These are phyloP conservation scores for Talaromyces pinophilus DNA, from an alignment of 2,329 filamentous ascomycete species.

Conservation along the genomic window DNA sequence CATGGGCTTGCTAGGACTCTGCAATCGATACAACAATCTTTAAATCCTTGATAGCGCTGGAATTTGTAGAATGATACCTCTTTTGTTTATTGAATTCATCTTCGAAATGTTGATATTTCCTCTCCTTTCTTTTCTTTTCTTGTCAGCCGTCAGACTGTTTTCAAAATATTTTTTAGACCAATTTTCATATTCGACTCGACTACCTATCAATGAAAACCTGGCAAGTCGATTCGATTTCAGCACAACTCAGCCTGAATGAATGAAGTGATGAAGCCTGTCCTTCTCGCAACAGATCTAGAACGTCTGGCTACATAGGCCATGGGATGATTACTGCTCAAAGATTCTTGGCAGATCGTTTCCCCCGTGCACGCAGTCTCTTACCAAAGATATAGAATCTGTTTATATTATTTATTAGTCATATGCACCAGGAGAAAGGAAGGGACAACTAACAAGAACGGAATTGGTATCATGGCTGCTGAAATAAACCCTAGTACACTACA, in stretches of 20 bases:
- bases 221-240: too few species aligned
- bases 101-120: not conserved
- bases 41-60: not conserved
- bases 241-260: not conserved
- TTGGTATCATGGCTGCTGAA: slow-evolving; percentile 12
- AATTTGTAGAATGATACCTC: not conserved
- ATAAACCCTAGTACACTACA: slow-evolving; percentile 10
- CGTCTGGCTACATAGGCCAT: not conserved
- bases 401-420: not conserved
- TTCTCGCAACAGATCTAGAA: not conserved
- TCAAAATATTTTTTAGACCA: too few species aligned
- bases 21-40: not conserved
- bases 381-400: slow-evolving; percentile 12
- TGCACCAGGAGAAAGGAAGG: not conserved
- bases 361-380: not conserved
- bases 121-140: not conserved
- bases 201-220: too few species aligned
- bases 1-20: not conserved
- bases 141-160: not conserved
- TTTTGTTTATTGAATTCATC: not conserved
- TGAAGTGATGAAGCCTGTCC: not conserved
- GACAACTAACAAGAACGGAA: slow-evolving; percentile 10
- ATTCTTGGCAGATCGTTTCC: not conserved
- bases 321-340: not conserved
- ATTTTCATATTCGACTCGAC: too few species aligned